Conservation (phyloP, 371 early-diverging fungal genomes). For the Rhizopus arrhizus region DNA sequence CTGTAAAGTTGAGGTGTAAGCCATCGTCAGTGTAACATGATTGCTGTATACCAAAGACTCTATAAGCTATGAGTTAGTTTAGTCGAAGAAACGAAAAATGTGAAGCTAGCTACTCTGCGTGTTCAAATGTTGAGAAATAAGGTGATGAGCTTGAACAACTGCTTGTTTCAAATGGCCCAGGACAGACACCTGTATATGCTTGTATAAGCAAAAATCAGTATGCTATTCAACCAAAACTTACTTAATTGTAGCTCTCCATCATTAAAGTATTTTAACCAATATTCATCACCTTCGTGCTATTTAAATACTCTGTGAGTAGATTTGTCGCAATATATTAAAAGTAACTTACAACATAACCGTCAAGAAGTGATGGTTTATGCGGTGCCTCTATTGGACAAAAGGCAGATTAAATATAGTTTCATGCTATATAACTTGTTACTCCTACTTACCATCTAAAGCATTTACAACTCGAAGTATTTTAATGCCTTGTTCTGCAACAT, state of each 20-base stretch:
- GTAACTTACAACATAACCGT: conserved; percentile 21
- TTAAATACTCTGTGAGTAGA: background rate
- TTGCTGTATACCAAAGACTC: conserved; percentile 3
- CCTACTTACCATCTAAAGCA: conserved; percentile 16
- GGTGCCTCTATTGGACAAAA: background rate
- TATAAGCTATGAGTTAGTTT: background rate
- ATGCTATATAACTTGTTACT: background rate
- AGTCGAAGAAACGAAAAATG: no score
- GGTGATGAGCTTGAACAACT: conserved; percentile 15
- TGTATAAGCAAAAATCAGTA: background rate
- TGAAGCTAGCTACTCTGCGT: background rate
- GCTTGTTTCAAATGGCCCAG: conserved; percentile 23
- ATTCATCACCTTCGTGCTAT: conserved; percentile 29
- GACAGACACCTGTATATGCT: background rate
- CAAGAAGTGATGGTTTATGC: conserved; percentile 10
- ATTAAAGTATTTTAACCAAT: conserved; percentile 16
- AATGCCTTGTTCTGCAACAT: conserved; percentile 4
- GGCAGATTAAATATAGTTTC: background rate
- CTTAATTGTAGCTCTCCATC: conserved; percentile 6
- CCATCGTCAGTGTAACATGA: background rate
- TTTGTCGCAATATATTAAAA: background rate
- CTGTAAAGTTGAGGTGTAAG: conserved; percentile 2
- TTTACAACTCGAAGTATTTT: conserved; percentile 10
- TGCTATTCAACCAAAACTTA: background rate
- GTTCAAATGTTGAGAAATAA: conserved; percentile 2